phyloP scores from a whole-genome alignment of 352 stramenopile species.

The Globisporangium iwayamae region DNA sequence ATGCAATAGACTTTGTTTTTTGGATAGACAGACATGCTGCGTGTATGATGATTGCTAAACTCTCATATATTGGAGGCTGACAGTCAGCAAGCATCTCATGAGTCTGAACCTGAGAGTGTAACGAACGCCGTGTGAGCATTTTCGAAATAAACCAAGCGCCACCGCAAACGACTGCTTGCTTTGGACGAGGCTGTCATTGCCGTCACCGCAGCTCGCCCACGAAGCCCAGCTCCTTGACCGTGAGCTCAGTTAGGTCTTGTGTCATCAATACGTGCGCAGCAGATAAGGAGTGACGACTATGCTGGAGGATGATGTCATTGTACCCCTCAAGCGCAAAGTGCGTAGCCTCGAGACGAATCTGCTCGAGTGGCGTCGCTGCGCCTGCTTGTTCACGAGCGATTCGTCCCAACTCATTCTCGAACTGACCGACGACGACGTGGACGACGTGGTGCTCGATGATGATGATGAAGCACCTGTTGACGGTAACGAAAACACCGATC shows the following conservation, averaged over 20 bases:
- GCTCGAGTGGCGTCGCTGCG: conserved; percentile 62
- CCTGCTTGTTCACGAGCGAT: conserved; percentile 36
- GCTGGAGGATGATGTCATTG: conserved; percentile 15
- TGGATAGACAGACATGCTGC: too few species aligned
- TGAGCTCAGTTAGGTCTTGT: background rate
- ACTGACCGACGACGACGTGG: conserved; percentile 28
- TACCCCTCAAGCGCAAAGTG: conserved; percentile 61
- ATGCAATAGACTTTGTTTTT: background rate
- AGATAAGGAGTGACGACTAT: background rate
- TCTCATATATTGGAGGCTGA: background rate
- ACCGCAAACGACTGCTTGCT: background rate
- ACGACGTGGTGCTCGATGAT: conserved; percentile 19
- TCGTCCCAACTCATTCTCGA: conserved; percentile 31
- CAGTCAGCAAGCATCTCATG: background rate
- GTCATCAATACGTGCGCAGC: background rate
- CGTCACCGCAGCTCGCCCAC: background rate
- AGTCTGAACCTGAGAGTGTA: background rate
- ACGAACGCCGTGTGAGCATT: background rate
- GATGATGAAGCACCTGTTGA: conserved; percentile 1
- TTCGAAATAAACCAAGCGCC: background rate
- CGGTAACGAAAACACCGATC: background rate
- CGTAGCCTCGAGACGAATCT: conserved; percentile 52
- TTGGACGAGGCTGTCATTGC: background rate
- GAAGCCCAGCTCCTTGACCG: background rate
- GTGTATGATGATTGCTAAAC: background rate